Evolutionary conservation across 192 early-diverging fungal species (phyloP).

Genomic region (Podochytrium sp.): DNA sequence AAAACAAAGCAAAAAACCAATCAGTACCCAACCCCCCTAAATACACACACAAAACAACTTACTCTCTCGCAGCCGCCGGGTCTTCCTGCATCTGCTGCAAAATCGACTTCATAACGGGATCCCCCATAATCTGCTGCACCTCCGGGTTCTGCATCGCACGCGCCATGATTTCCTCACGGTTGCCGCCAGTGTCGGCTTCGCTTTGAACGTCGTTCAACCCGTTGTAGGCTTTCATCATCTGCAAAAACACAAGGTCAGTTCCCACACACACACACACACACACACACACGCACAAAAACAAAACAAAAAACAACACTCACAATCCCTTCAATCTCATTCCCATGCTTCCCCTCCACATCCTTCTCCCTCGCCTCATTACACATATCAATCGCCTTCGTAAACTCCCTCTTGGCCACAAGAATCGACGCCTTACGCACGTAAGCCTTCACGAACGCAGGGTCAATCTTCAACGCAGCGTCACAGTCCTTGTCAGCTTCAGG

Average conservation of each 20-base stretch:
- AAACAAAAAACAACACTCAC: constrained; percentile 22
- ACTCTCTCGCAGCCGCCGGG: constrained; percentile 87
- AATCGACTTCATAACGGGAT: constrained; percentile 96
- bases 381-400: constrained; percentile 79
- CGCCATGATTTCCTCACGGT: constrained; percentile 79
- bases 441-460: constrained; percentile 89
- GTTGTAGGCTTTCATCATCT: constrained; percentile 76
- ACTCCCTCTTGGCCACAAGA: constrained; percentile 88
- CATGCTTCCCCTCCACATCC: constrained; percentile 84
- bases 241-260: background rate
- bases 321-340: constrained; percentile 76
- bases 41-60: constrained; percentile 35
- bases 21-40: constrained; percentile 23
- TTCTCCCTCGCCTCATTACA: constrained; percentile 75
- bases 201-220: constrained; percentile 68
- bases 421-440: constrained; percentile 96
- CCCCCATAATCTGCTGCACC: constrained; percentile 80
- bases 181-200: constrained; percentile 58
- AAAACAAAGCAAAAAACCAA: constrained; percentile 29
- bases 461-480: constrained; percentile 82
- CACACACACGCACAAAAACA: background rate
- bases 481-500: constrained; percentile 96
- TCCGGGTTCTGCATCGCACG: constrained; percentile 93
- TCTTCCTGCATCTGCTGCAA: constrained; percentile 97
- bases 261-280: background rate